Conservation (phyloP, 139 green algal species). For the Closterium sp. region DNA sequence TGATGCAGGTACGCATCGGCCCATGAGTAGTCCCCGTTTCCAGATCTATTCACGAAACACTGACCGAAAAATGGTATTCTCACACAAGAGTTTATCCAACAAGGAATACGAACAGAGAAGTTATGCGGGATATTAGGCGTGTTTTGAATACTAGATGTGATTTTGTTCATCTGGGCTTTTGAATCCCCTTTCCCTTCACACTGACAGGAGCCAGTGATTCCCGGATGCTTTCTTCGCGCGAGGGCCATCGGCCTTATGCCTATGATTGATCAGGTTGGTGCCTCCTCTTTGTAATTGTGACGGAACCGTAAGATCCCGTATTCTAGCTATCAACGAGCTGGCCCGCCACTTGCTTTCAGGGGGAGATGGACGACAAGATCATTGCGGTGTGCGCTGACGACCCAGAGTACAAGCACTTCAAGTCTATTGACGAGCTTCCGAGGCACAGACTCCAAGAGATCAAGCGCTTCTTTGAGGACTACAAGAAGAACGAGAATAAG, state of each 20-base stretch:
- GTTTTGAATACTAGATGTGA: not conserved
- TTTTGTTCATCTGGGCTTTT: not conserved
- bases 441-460: conserved; percentile 69
- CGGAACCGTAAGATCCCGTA: not conserved
- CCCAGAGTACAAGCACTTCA: conserved; percentile 83
- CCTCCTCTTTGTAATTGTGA: not conserved
- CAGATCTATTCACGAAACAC: not conserved
- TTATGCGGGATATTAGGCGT: not conserved
- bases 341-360: conserved; percentile 2
- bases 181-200: not conserved
- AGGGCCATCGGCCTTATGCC: conserved; percentile 87
- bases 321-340: not conserved
- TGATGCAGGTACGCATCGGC: conserved; percentile 67
- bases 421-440: conserved; percentile 85
- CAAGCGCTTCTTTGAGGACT: conserved; percentile 52
- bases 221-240: conserved; percentile 40
- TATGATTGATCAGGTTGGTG: conserved; percentile 84
- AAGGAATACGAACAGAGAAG: no score
- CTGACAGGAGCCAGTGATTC: conserved; percentile 38
- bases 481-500: conserved; percentile 78
- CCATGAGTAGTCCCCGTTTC: not conserved
- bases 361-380: conserved; percentile 59
- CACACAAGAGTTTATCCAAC: no score
- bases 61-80: not conserved
- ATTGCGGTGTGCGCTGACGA: conserved; percentile 86